Conservation (phyloP, 225 moss, liverwort and hornwort species). For the Neckera pumila region DNA sequence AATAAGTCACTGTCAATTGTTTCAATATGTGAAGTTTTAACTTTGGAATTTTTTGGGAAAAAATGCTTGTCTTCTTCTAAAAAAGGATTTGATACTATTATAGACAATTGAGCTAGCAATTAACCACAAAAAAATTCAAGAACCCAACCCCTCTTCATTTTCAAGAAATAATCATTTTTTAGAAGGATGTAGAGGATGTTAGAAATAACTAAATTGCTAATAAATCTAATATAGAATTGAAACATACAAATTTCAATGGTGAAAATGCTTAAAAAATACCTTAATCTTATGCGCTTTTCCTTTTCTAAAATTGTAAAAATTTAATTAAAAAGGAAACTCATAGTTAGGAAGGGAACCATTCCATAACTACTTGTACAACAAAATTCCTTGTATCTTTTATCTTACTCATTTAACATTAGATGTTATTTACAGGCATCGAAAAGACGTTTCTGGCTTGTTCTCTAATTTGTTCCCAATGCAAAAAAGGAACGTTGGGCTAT, state of each 20-base stretch:
- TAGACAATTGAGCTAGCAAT: not conserved
- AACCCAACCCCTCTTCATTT: not conserved
- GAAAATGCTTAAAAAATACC: not conserved
- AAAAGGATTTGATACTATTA: not conserved
- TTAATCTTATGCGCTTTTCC: not conserved
- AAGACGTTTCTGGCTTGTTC: too few species aligned
- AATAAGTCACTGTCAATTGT: not conserved
- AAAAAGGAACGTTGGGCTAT: too few species aligned
- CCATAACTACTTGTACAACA: not conserved
- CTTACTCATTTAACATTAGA: too few species aligned
- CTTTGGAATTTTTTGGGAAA: not conserved
- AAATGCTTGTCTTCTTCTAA: rapidly evolving
- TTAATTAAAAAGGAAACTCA: not conserved
- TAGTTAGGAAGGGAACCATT: not conserved
- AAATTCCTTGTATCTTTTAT: too few species aligned
- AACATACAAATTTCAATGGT: not conserved
- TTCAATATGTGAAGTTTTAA: not conserved
- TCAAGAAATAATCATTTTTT: not conserved
- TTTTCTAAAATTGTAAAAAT: not conserved
- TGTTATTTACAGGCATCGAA: too few species aligned
- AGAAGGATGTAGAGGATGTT: not conserved
- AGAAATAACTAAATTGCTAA: not conserved
- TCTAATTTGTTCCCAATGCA: too few species aligned
- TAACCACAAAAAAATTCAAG: not conserved
- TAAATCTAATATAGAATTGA: not conserved